Evolutionary conservation across 176 grass and related monocot genomes (phyloP).

Genomic region (Oryza brachyantha): DNA sequence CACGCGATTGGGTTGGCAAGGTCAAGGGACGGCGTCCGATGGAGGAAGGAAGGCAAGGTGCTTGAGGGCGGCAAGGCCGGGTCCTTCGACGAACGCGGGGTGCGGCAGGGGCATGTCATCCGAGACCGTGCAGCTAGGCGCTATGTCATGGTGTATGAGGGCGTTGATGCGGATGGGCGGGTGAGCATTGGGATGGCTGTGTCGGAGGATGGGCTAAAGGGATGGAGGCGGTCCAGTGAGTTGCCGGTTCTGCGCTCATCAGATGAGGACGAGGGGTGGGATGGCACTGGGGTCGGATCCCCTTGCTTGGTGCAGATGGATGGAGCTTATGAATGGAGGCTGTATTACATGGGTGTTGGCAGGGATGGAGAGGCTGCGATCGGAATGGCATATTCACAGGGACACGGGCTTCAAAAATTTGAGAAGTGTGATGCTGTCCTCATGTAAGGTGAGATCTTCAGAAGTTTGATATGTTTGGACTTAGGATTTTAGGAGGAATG

Average conservation of each 20-base stretch:
- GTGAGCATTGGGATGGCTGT: constrained; percentile 66
- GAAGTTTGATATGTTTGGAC: background rate
- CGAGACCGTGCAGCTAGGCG: constrained; percentile 43
- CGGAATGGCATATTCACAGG: constrained; percentile 73
- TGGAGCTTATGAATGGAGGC: constrained; percentile 65
- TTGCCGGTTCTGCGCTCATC: constrained; percentile 46
- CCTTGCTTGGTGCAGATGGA: constrained; percentile 75
- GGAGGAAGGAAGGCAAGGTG: constrained; percentile 63
- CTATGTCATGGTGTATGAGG: constrained; percentile 86
- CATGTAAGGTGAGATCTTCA: constrained; percentile 44
- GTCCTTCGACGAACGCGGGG: constrained; percentile 65
- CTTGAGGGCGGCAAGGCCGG: constrained; percentile 46
- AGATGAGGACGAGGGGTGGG: constrained; percentile 59
- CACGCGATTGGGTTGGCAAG: constrained; percentile 61
- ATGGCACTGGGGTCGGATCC: constrained; percentile 48
- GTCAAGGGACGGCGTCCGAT: constrained; percentile 73
- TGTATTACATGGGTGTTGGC: constrained; percentile 67
- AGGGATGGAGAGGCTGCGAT: constrained; percentile 50
- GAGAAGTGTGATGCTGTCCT: constrained; percentile 57
- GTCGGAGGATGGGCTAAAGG: constrained; percentile 59
- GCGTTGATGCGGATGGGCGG: constrained; percentile 36
- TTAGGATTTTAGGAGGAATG: constrained; percentile 10
- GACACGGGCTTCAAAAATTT: constrained; percentile 50
- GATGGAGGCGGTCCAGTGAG: constrained; percentile 64
- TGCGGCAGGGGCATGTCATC: constrained; percentile 63